Percentiles rank a stretch among this genome's conserved stretches.
phyloP scores from a whole-genome alignment of 441 rosid genomes.

The Dalechampia spathulata region DNA sequence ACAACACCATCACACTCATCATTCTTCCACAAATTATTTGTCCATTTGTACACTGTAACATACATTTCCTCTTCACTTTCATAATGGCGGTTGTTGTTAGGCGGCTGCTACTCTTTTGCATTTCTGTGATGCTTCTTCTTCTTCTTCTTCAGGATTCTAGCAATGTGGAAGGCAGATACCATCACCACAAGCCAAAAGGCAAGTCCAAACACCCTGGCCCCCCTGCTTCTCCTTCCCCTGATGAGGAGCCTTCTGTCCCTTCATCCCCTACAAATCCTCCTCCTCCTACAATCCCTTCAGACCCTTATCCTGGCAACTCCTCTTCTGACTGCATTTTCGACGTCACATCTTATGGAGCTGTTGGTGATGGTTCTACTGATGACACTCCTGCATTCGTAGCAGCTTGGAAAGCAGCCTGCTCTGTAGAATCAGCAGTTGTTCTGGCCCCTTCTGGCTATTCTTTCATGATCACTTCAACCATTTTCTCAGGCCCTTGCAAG shows the following conservation, averaged over 20 bases:
- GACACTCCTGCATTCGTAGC: constrained; percentile 68
- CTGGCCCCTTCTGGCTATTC: constrained; percentile 59
- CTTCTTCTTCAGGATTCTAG: constrained; percentile 23
- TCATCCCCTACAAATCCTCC: constrained; percentile 21
- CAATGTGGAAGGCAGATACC: constrained; percentile 55
- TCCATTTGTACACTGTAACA: constrained; percentile 5
- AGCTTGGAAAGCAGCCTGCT: constrained; percentile 93
- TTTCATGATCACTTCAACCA: constrained; percentile 76
- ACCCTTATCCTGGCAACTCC: constrained; percentile 44
- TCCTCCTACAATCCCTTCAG: constrained; percentile 51
- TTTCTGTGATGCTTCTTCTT: constrained; percentile 11
- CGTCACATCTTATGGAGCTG: constrained; percentile 67
- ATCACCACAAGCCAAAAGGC: constrained; percentile 53
- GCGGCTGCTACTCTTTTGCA: constrained; percentile 13
- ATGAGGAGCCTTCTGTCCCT: constrained; percentile 20
- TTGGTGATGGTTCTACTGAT: constrained; percentile 72
- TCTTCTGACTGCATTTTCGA: constrained; percentile 39
- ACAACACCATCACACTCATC: background rate
- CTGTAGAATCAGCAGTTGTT: constrained; percentile 51
- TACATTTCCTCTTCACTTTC: background rate
- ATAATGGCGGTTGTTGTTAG: constrained; percentile 24
- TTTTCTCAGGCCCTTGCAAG: constrained; percentile 88
- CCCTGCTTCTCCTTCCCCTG: constrained; percentile 29
- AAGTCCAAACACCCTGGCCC: constrained; percentile 12
- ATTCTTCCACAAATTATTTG: background rate